A percentile compares a stretch with the other conserved stretches of the same genome.
Evolutionary conservation across 2,329 filamentous ascomycete genomes (phyloP).

Genomic region (Penicillium expansum): DNA sequence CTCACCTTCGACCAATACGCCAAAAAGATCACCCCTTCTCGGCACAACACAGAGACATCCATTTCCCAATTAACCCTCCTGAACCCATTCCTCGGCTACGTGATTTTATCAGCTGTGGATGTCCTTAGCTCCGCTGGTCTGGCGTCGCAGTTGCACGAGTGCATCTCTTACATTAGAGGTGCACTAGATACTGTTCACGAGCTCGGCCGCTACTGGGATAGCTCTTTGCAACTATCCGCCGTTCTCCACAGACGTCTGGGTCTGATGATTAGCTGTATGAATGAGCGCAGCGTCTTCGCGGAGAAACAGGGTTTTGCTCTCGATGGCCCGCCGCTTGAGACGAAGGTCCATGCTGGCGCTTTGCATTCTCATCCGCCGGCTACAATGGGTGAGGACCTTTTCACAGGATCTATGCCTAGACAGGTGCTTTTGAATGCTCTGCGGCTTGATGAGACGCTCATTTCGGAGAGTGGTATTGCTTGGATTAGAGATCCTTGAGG

Average conservation of each 20-base stretch:
- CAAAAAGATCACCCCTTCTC: constrained; percentile 23
- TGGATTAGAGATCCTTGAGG: constrained; percentile 28
- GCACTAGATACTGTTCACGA: constrained; percentile 56
- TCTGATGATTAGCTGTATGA: constrained; percentile 40
- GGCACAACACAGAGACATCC: constrained; percentile 16
- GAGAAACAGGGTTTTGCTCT: constrained; percentile 40
- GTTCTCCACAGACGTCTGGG: constrained; percentile 50
- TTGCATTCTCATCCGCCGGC: constrained; percentile 12
- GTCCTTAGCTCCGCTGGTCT: constrained; percentile 61
- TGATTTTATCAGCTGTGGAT: constrained; percentile 63
- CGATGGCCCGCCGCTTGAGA: constrained; percentile 39
- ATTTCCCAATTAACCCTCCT: constrained; percentile 45
- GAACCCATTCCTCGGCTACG: constrained; percentile 62
- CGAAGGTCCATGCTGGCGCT: constrained; percentile 32
- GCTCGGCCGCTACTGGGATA: constrained; percentile 59
- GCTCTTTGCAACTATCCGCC: constrained; percentile 52
- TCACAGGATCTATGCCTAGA: constrained; percentile 40
- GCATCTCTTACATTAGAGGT: constrained; percentile 55
- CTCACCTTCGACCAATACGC: constrained; percentile 25
- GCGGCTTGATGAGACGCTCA: constrained; percentile 27
- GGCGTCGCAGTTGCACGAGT: constrained; percentile 50
- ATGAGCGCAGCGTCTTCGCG: constrained; percentile 33
- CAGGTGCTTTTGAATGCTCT: constrained; percentile 32
- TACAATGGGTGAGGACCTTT: constrained; percentile 40
- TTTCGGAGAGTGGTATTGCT: constrained; percentile 26